Evolutionary conservation across 345 rosid species (phyloP).

Genomic region (Theobroma cacao): DNA sequence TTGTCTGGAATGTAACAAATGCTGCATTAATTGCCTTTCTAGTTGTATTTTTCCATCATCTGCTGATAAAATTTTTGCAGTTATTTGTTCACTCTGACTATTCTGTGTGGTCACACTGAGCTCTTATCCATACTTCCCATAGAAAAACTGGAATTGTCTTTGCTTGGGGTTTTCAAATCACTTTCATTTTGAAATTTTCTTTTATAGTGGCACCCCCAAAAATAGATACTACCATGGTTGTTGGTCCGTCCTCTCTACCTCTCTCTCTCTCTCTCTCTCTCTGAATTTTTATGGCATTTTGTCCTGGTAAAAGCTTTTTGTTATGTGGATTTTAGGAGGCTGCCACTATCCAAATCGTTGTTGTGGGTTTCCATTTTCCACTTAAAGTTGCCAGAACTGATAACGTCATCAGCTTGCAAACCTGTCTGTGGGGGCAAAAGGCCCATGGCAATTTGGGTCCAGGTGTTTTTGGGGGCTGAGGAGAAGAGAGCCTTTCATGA

Average conservation of each 20-base stretch:
- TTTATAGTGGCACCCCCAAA: constrained; percentile 6
- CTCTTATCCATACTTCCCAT: constrained; percentile 26
- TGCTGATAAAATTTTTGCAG: background rate
- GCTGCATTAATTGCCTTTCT: constrained; percentile 14
- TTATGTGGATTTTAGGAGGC: background rate
- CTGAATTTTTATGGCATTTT: background rate
- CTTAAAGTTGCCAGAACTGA: background rate
- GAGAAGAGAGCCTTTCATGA: background rate
- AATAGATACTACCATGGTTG: background rate
- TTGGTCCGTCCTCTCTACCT: constrained; percentile 2
- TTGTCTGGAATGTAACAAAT: constrained; percentile 10
- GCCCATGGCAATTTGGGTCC: background rate
- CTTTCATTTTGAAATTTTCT: constrained; percentile 12
- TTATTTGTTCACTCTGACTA: constrained; percentile 12
- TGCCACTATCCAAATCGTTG: background rate
- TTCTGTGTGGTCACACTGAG: constrained; percentile 31
- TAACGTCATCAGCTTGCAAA: background rate
- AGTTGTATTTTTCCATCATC: constrained; percentile 13
- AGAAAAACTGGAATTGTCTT: constrained; percentile 10
- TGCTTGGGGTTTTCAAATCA: constrained; percentile 18
- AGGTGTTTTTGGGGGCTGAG: background rate
- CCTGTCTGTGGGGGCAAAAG: background rate
- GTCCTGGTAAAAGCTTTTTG: background rate
- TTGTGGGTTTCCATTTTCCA: constrained; percentile 5
- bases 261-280: background rate